These are phyloP conservation scores for Agaricus sinodeliciosus DNA, from an alignment of 768 basidiomycete species.

Conservation along the genomic window DNA sequence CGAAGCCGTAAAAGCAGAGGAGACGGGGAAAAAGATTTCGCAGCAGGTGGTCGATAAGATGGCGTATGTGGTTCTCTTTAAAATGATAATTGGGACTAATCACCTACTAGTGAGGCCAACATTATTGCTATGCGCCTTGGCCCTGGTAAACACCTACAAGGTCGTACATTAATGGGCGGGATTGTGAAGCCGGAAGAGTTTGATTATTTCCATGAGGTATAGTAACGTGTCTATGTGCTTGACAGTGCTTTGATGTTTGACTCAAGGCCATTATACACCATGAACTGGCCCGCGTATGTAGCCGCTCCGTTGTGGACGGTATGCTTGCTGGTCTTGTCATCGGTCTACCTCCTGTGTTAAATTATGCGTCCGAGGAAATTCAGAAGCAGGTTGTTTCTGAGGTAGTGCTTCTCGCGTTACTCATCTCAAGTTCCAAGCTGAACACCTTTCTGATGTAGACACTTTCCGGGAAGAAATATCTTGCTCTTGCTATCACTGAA, in stretches of 20 bases:
- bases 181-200: conserved; percentile 76
- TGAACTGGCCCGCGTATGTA: conserved; percentile 79
- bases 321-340: conserved; percentile 78
- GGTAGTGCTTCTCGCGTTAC: conserved; percentile 22
- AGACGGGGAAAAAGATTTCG: conserved; percentile 79
- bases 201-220: conserved; percentile 90
- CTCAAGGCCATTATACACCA: conserved; percentile 67
- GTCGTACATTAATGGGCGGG: conserved; percentile 70
- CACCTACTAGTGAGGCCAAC: conserved; percentile 53
- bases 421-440: not conserved
- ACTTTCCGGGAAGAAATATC: conserved; percentile 72
- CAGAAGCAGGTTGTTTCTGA: conserved; percentile 66
- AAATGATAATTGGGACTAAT: not conserved
- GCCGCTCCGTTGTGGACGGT: conserved; percentile 85
- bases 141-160: conserved; percentile 83
- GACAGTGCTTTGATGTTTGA: not conserved
- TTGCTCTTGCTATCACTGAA: conserved; percentile 88
- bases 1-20: conserved; percentile 76
- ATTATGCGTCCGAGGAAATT: conserved; percentile 76
- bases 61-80: conserved; percentile 41
- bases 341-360: conserved; percentile 84
- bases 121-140: conserved; percentile 88
- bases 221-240: not conserved
- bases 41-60: conserved; percentile 83
- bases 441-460: conserved; percentile 18